These are phyloP conservation scores for Beauveria caledonica DNA, from an alignment of 2,329 filamentous ascomycete genomes.

Conservation along the genomic window DNA sequence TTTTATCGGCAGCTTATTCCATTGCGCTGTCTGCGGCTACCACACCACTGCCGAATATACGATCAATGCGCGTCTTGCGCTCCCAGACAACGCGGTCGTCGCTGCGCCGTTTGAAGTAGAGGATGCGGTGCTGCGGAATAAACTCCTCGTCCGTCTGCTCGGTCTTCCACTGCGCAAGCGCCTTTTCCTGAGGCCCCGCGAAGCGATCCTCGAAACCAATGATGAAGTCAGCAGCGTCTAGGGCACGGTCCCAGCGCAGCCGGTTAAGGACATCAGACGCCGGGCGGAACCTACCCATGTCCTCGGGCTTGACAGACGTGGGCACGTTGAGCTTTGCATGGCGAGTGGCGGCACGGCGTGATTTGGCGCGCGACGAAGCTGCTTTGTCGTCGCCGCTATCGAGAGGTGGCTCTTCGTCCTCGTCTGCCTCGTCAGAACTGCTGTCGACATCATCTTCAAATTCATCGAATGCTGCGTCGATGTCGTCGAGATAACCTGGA, in stretches of 20 bases:
- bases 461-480: slow-evolving; percentile 27
- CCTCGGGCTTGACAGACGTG: slow-evolving; percentile 20
- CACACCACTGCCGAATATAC: slow-evolving; percentile 48
- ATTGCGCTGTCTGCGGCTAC: slow-evolving; percentile 8
- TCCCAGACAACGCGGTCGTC: slow-evolving; percentile 50
- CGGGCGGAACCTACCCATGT: slow-evolving; percentile 42
- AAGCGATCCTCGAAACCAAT: slow-evolving; percentile 57
- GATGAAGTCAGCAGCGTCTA: slow-evolving; percentile 45
- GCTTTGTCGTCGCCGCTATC: background rate
- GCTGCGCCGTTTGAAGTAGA: slow-evolving; percentile 50
- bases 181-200: slow-evolving; percentile 43
- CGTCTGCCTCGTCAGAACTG: slow-evolving; percentile 7
- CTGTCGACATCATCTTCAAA: slow-evolving; percentile 24
- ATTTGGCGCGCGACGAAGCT: slow-evolving; percentile 12
- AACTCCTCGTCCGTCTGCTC: slow-evolving; percentile 59
- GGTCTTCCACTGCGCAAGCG: slow-evolving; percentile 48
- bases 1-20: background rate
- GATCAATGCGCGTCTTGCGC: slow-evolving; percentile 41
- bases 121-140: slow-evolving; percentile 55
- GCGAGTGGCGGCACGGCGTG: slow-evolving; percentile 11
- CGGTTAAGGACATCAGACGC: slow-evolving; percentile 51
- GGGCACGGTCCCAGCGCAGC: slow-evolving; percentile 49
- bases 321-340: slow-evolving; percentile 1
- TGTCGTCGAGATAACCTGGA: slow-evolving; percentile 38
- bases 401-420: background rate